phyloP scores from a whole-genome alignment of 2,329 filamentous ascomycete genomes.

The Pseudogymnoascus sp. region DNA sequence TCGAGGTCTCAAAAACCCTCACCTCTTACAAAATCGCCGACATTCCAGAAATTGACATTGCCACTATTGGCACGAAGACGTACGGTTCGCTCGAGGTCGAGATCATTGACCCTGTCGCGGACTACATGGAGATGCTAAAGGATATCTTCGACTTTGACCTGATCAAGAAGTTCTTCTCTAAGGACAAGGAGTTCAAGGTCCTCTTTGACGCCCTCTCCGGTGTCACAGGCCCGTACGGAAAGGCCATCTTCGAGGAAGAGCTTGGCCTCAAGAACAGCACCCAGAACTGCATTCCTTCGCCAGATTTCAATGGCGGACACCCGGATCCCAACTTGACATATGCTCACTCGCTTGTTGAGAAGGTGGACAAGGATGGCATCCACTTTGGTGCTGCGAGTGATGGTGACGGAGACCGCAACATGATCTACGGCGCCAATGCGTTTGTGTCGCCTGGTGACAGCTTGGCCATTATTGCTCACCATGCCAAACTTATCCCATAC shows the following conservation, averaged over 20 bases:
- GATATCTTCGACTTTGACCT: slow-evolving; percentile 96
- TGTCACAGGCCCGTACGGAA: slow-evolving; percentile 91
- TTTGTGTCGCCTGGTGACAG: slow-evolving; percentile 98
- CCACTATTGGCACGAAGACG: slow-evolving; percentile 70
- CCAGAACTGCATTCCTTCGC: slow-evolving; percentile 86
- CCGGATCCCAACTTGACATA: slow-evolving; percentile 98
- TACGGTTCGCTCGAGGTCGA: slow-evolving; percentile 88
- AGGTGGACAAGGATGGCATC: slow-evolving; percentile 81
- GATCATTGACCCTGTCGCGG: slow-evolving; percentile 83
- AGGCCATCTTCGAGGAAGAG: slow-evolving; percentile 90
- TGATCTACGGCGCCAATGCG: slow-evolving; percentile 96
- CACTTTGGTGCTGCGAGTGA: slow-evolving; percentile 96
- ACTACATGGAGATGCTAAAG: slow-evolving; percentile 93
- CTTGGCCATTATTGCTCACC: slow-evolving; percentile 94
- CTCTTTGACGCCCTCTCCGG: slow-evolving; percentile 92
- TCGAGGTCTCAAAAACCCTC: slow-evolving; percentile 78
- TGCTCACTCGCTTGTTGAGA: slow-evolving; percentile 86
- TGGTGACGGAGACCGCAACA: slow-evolving; percentile 97
- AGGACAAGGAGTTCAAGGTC: slow-evolving; percentile 88
- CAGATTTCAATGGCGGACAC: slow-evolving; percentile 95
- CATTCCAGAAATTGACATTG: slow-evolving; percentile 78
- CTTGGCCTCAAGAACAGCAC: slow-evolving; percentile 70
- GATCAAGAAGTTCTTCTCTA: slow-evolving; percentile 86
- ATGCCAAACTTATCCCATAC: slow-evolving; percentile 93
- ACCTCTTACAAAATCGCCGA: slow-evolving; percentile 87